Evolutionary conservation across 345 rosid species (phyloP).

Genomic region (Excoecaria agallocha): DNA sequence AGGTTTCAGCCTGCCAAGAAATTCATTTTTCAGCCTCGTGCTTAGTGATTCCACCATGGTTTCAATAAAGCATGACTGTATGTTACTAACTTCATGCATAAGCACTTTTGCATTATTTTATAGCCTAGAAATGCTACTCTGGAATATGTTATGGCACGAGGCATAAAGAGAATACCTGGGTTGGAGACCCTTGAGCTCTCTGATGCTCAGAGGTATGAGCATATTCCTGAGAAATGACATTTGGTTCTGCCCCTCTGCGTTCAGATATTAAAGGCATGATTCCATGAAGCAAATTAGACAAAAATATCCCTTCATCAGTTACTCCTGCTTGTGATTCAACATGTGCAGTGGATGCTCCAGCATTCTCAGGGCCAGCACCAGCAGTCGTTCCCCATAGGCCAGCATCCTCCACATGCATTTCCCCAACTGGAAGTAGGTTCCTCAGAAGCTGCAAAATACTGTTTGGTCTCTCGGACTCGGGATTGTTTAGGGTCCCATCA

Average conservation of each 20-base stretch:
- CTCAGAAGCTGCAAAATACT: slow-evolving; percentile 51
- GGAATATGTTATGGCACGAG: neutral
- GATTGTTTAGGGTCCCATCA: slow-evolving; percentile 40
- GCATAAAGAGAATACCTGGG: slow-evolving; percentile 25
- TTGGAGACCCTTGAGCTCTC: slow-evolving; percentile 25
- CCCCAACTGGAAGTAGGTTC: slow-evolving; percentile 56
- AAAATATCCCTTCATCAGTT: slow-evolving; percentile 54
- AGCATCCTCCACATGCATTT: slow-evolving; percentile 45
- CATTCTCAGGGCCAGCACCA: slow-evolving; percentile 31
- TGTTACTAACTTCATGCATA: neutral
- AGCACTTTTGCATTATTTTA: neutral
- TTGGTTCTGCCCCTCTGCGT: slow-evolving; percentile 28
- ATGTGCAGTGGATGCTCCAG: slow-evolving; percentile 26
- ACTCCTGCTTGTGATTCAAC: slow-evolving; percentile 37
- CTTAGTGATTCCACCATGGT: neutral
- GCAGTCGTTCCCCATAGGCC: slow-evolving; percentile 32
- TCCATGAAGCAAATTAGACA: slow-evolving; percentile 62
- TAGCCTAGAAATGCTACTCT: neutral
- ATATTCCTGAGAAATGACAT: slow-evolving; percentile 28
- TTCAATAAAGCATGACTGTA: neutral
- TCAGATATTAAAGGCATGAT: slow-evolving; percentile 58
- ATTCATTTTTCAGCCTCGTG: neutral
- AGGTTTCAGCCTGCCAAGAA: slow-evolving; percentile 44
- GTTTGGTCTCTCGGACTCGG: slow-evolving; percentile 44
- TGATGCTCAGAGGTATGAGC: slow-evolving; percentile 10